These are phyloP conservation scores for Rubroboletus satanas DNA, from an alignment of 768 basidiomycete genomes.

Conservation along the genomic window DNA sequence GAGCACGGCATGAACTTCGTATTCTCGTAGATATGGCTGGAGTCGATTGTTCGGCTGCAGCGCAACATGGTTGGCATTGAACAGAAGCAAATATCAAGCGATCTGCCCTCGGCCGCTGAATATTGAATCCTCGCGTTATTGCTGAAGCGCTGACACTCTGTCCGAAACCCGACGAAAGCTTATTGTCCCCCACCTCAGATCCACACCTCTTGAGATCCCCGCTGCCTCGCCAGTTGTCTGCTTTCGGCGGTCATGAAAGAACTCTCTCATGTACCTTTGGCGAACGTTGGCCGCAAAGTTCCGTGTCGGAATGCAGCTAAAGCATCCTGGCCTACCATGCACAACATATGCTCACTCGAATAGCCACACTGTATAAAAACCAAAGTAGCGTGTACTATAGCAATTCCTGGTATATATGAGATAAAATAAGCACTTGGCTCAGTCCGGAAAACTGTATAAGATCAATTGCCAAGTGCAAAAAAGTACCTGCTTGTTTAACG, in stretches of 20 bases:
- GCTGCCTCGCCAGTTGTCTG: constrained; percentile 4
- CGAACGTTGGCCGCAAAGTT: not conserved
- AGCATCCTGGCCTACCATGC: not conserved
- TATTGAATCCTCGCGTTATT: not conserved
- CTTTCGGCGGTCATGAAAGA: constrained; percentile 8
- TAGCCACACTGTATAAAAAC: not conserved
- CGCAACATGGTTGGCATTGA: not conserved
- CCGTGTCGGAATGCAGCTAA: not conserved
- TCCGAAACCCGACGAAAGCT: constrained; percentile 6
- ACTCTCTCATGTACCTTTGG: not conserved
- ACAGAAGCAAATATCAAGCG: not conserved
- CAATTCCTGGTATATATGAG: constrained; percentile 21
- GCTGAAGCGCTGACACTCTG: not conserved
- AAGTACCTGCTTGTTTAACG: constrained; percentile 22
- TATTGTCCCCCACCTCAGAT: constrained; percentile 12
- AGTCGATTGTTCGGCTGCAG: not conserved
- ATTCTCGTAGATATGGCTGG: not conserved
- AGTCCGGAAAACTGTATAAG: constrained; percentile 8
- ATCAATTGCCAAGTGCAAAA: constrained; percentile 10
- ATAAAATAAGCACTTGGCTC: constrained; percentile 8
- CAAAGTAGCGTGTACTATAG: constrained; percentile 2
- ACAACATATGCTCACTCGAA: not conserved
- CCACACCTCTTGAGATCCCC: constrained; percentile 20
- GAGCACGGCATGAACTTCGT: constrained; percentile 2
- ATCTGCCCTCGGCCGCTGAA: not conserved